phyloP scores from a whole-genome alignment of 345 rosid genomes.

The Lumnitzera littorea region DNA sequence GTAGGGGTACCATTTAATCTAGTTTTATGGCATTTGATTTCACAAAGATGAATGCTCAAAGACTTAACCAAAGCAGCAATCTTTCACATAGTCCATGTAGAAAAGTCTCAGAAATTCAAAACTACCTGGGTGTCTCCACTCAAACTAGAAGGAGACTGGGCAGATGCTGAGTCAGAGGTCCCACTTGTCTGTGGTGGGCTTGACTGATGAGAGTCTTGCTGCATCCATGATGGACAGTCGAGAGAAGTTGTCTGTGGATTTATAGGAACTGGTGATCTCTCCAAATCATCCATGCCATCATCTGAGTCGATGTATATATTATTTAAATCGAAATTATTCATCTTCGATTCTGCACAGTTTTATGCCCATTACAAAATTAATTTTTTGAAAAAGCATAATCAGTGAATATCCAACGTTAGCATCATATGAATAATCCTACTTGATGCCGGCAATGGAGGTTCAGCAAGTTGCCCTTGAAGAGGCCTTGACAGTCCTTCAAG shows the following conservation, averaged over 20 bases:
- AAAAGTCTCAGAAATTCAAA: neutral
- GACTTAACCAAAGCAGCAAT: too few species aligned
- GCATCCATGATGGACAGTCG: constrained; percentile 83
- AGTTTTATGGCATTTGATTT: too few species aligned
- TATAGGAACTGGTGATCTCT: constrained; percentile 57
- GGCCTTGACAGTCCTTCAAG: constrained; percentile 32
- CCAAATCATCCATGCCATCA: constrained; percentile 70
- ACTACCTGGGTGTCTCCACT: constrained; percentile 86
- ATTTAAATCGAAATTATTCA: constrained; percentile 90
- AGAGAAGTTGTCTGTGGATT: constrained; percentile 57
- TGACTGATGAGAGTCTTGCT: constrained; percentile 73
- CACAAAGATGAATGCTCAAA: too few species aligned
- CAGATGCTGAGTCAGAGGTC: constrained; percentile 95
- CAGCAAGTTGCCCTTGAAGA: constrained; percentile 31
- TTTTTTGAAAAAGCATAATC: constrained; percentile 9
- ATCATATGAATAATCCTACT: constrained; percentile 21
- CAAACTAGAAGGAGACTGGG: constrained; percentile 93
- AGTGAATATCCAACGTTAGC: constrained; percentile 20
- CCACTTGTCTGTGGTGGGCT: constrained; percentile 97
- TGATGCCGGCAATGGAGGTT: constrained; percentile 30
- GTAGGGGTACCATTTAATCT: too few species aligned
- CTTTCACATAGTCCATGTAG: too few species aligned
- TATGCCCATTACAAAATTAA: neutral
- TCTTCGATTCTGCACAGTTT: constrained; percentile 33
- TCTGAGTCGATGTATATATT: constrained; percentile 75